Evolutionary conservation across 768 basidiomycete genomes (phyloP).

Genomic region (Exsudoporus frostii): DNA sequence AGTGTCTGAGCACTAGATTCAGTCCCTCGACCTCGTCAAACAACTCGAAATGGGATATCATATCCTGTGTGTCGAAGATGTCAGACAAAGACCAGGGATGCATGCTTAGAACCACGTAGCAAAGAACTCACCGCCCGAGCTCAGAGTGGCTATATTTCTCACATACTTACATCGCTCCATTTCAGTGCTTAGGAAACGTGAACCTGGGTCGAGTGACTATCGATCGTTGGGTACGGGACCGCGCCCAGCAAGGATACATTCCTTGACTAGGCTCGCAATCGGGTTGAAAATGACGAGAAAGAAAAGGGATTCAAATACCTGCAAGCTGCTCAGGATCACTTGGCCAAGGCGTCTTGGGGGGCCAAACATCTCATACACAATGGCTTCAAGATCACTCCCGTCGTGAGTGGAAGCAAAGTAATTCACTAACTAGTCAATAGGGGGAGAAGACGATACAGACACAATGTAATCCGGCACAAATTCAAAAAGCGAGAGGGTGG

Average conservation of each 20-base stretch:
- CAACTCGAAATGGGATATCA: constrained; percentile 75
- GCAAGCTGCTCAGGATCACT: constrained; percentile 88
- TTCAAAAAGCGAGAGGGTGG: too few species aligned
- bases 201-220: constrained; percentile 51
- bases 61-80: constrained; percentile 46
- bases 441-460: constrained; percentile 44
- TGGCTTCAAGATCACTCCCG: constrained; percentile 41
- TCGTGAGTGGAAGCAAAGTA: constrained; percentile 35
- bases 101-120: background rate
- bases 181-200: constrained; percentile 22
- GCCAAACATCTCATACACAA: too few species aligned
- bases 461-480: too few species aligned
- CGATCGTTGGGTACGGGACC: constrained; percentile 57
- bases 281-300: background rate
- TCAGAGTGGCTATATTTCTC: constrained; percentile 39
- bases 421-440: constrained; percentile 73
- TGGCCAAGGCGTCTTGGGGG: constrained; percentile 79
- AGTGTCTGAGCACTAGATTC: constrained; percentile 50
- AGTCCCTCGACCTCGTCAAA: constrained; percentile 88
- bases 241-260: constrained; percentile 74
- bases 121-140: constrained; percentile 45
- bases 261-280: constrained; percentile 46
- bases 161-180: constrained; percentile 47
- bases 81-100: background rate
- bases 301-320: constrained; percentile 40